phyloP scores from a whole-genome alignment of 2,329 filamentous ascomycete genomes.

The Elsinoe australis region DNA sequence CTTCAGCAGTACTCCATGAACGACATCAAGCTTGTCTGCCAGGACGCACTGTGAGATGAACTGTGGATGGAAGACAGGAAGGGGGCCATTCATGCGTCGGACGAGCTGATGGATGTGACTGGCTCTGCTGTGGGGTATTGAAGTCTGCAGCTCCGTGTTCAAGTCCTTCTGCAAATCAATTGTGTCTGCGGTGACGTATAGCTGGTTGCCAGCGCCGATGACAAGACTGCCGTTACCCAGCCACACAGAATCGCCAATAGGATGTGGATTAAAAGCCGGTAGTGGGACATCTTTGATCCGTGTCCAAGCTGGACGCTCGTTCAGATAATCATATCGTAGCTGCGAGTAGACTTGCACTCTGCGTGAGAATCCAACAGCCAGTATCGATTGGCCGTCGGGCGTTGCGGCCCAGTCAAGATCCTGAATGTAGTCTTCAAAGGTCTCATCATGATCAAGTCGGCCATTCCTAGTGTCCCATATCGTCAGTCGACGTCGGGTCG shows the following conservation, averaged over 20 bases:
- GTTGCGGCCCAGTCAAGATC: slow-evolving; percentile 94
- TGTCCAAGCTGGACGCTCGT: slow-evolving; percentile 83
- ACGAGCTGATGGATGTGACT: slow-evolving; percentile 75
- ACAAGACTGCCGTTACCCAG: slow-evolving; percentile 75
- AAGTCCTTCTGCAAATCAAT: slow-evolving; percentile 58
- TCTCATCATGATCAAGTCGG: slow-evolving; percentile 71
- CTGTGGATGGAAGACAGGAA: slow-evolving; percentile 88
- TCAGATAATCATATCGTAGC: slow-evolving; percentile 84
- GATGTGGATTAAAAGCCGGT: slow-evolving; percentile 66
- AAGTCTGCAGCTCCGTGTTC: slow-evolving; percentile 48
- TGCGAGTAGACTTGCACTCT: slow-evolving; percentile 75
- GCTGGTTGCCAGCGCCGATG: slow-evolving; percentile 81
- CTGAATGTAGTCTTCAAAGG: slow-evolving; percentile 58
- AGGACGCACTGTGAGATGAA: slow-evolving; percentile 82
- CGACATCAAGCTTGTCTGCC: slow-evolving; percentile 63
- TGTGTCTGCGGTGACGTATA: slow-evolving; percentile 76
- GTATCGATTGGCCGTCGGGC: slow-evolving; percentile 76
- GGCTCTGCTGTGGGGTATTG: slow-evolving; percentile 42
- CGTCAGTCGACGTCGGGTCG: slow-evolving; percentile 63
- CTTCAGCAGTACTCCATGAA: slow-evolving; percentile 63
- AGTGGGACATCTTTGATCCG: slow-evolving; percentile 75
- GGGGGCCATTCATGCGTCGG: slow-evolving; percentile 71
- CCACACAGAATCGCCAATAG: slow-evolving; percentile 91
- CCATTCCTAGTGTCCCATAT: slow-evolving; percentile 86
- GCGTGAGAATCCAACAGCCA: slow-evolving; percentile 88